Conservation (phyloP, 495 filamentous ascomycete species). For the Schizothecium vesticola region DNA sequence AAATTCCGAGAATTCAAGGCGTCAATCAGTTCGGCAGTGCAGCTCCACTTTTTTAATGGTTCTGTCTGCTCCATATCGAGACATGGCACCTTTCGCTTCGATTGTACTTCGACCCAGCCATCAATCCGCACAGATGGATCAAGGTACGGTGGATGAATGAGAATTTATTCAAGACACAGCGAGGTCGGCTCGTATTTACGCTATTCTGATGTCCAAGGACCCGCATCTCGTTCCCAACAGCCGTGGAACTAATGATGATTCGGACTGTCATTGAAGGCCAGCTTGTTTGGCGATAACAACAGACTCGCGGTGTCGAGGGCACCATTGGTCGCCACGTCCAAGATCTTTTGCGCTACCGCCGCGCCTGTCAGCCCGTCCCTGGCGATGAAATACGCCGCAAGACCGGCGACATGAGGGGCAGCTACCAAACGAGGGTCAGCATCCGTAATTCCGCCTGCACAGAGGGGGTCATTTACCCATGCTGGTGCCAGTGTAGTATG, state of each 20-base stretch:
- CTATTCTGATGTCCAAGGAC: not conserved
- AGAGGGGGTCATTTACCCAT: conserved; percentile 11
- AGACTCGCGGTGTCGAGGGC: not conserved
- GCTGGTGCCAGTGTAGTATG: conserved; percentile 46
- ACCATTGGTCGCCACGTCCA: not conserved
- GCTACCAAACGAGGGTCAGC: conserved; percentile 17
- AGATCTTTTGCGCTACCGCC: conserved; percentile 9
- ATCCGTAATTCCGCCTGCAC: not conserved
- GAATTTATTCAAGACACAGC: not conserved
- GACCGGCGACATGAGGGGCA: conserved; percentile 46
- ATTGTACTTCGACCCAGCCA: not conserved
- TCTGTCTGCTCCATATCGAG: not conserved
- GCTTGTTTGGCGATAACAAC: not conserved
- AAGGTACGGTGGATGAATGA: not conserved
- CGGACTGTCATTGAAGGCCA: conserved; percentile 15
- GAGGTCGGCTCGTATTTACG: not conserved
- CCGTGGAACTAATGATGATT: not conserved
- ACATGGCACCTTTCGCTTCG: not conserved
- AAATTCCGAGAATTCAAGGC: no score
- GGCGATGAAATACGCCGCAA: conserved; percentile 44
- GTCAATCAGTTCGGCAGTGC: no score
- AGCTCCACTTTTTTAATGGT: no score
- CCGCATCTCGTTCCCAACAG: not conserved
- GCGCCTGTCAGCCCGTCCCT: conserved; percentile 10
- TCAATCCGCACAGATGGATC: not conserved